These are phyloP conservation scores for Stevia rebaudiana DNA, from an alignment of 140 eudicot genomes.

Conservation along the genomic window DNA sequence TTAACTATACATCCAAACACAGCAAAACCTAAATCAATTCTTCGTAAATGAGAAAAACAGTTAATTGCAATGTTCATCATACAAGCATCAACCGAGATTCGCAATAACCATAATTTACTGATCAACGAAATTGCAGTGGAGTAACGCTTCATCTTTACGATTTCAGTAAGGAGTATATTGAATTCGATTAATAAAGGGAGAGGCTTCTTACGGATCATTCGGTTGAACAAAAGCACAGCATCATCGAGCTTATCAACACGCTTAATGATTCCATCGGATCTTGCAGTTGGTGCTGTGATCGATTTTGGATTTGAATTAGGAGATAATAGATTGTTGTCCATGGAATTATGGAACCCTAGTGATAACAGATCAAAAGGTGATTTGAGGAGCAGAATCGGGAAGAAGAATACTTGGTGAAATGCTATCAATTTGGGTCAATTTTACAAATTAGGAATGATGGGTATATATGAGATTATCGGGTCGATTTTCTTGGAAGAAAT, in stretches of 20 bases:
- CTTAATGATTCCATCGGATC: background rate
- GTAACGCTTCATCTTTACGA: constrained; percentile 27
- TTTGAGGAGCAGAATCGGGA: constrained; percentile 7
- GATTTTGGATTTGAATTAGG: constrained; percentile 16
- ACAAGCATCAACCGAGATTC: constrained; percentile 9
- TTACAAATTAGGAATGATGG: too few relatives aligned
- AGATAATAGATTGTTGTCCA: constrained; percentile 6
- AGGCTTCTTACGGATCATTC: constrained; percentile 28
- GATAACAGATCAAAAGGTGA: background rate
- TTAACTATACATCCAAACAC: constrained; percentile 28
- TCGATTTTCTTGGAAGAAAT: too few relatives aligned
- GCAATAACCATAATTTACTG: constrained; percentile 1
- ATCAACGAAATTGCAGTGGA: constrained; percentile 19
- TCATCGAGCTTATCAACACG: constrained; percentile 22
- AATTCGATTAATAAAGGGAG: constrained; percentile 19
- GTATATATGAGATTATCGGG: too few relatives aligned
- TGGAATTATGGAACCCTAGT: constrained; percentile 18
- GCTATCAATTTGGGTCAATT: too few relatives aligned
- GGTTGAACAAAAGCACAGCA: constrained; percentile 8
- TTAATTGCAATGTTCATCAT: constrained; percentile 30
- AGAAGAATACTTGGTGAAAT: background rate
- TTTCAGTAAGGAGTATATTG: constrained; percentile 14
- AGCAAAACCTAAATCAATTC: constrained; percentile 34
- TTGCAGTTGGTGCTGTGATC: background rate
- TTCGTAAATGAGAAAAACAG: constrained; percentile 30